Evolutionary conservation across 148 eudicot species (phyloP).

Genomic region (Cornus kousa): DNA sequence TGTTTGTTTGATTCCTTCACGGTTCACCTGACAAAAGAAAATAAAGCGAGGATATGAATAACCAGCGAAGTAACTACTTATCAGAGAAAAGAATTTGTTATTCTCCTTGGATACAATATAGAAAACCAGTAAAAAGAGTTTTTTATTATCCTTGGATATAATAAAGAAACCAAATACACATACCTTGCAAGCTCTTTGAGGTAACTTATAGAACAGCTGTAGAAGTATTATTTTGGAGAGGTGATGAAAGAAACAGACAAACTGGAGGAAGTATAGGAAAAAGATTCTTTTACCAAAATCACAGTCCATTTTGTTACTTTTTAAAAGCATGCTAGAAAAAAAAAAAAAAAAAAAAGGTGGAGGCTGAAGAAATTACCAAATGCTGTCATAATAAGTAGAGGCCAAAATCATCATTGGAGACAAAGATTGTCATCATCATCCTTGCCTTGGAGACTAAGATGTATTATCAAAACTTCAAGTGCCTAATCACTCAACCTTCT

Average conservation of each 20-base stretch:
- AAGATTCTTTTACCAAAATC: background rate
- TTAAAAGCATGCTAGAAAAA: too few species aligned
- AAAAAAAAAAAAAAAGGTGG: background rate
- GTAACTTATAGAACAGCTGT: background rate
- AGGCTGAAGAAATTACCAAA: constrained; percentile 1
- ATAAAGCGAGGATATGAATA: background rate
- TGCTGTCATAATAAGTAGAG: background rate
- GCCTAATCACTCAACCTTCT: background rate
- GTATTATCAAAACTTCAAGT: background rate
- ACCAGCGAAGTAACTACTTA: background rate
- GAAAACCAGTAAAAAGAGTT: too few species aligned
- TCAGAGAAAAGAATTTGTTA: background rate
- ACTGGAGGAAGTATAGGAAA: too few species aligned
- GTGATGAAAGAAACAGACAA: background rate
- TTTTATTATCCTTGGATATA: too few species aligned
- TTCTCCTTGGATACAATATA: too few species aligned
- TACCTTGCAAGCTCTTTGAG: background rate
- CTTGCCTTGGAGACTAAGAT: background rate
- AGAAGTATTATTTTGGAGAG: background rate
- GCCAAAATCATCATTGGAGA: background rate
- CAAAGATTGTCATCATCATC: background rate
- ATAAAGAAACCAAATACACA: background rate
- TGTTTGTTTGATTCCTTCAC: background rate
- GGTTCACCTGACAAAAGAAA: background rate
- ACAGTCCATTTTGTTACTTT: background rate